phyloP scores from a whole-genome alignment of 2,329 filamentous ascomycete genomes.

The Fusarium gaditjirri region DNA sequence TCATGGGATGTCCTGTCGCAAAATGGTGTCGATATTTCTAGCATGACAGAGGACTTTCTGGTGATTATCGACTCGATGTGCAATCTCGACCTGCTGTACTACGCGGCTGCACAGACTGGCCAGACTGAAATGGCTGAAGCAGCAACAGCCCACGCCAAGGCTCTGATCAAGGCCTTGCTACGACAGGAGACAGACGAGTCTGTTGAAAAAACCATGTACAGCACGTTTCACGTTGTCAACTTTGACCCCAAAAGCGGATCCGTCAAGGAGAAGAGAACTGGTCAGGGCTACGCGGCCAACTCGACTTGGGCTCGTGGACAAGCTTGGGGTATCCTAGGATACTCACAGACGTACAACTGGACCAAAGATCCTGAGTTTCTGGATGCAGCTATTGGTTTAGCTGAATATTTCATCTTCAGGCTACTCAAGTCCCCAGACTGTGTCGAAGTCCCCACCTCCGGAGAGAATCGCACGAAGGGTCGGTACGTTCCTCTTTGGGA shows the following conservation, averaged over 20 bases:
- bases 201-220: slow-evolving; percentile 42
- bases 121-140: slow-evolving; percentile 40
- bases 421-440: slow-evolving; percentile 49
- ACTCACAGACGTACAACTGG: slow-evolving; percentile 61
- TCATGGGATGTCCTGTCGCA: slow-evolving; percentile 57
- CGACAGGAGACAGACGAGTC: slow-evolving; percentile 47
- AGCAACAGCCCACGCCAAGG: slow-evolving; percentile 54
- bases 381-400: slow-evolving; percentile 56
- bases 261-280: slow-evolving; percentile 58
- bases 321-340: slow-evolving; percentile 63
- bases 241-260: slow-evolving; percentile 56
- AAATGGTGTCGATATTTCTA: slow-evolving; percentile 46
- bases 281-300: slow-evolving; percentile 57
- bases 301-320: slow-evolving; percentile 65
- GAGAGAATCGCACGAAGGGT: slow-evolving; percentile 23
- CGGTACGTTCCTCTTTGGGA: slow-evolving; percentile 54
- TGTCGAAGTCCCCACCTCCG: slow-evolving; percentile 38
- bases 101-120: slow-evolving; percentile 48
- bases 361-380: slow-evolving; percentile 57
- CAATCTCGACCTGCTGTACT: slow-evolving; percentile 53
- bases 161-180: slow-evolving; percentile 54
- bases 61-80: slow-evolving; percentile 58
- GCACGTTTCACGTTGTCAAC: slow-evolving; percentile 61
- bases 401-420: slow-evolving; percentile 60
- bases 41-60: slow-evolving; percentile 49